A percentile compares a stretch with the other conserved stretches of the same genome.
Conservation (phyloP, 441 rosid genomes). For the Arabidopsis hybrid region DNA sequence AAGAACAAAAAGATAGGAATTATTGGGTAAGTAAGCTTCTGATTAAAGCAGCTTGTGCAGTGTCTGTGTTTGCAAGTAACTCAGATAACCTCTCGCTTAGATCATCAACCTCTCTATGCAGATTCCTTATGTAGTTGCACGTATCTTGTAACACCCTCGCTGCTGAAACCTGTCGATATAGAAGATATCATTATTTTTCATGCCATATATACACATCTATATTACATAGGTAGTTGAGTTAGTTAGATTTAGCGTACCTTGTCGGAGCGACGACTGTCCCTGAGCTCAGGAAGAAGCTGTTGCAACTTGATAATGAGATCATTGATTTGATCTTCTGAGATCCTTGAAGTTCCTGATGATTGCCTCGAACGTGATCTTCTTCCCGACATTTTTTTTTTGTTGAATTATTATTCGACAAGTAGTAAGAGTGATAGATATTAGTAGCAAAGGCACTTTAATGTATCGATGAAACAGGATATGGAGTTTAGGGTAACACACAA, state of each 20-base stretch:
- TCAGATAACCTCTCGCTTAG: conserved; percentile 84
- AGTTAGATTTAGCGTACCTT: conserved; percentile 56
- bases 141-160: conserved; percentile 82
- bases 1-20: background rate
- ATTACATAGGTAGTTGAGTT: conserved; percentile 2
- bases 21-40: conserved; percentile 64
- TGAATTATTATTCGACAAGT: background rate
- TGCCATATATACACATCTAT: background rate
- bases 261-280: conserved; percentile 72
- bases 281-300: conserved; percentile 88
- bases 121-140: conserved; percentile 83
- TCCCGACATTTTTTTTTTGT: conserved; percentile 58
- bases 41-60: conserved; percentile 82
- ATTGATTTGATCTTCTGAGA: conserved; percentile 88
- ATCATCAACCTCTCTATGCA: conserved; percentile 85
- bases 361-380: conserved; percentile 86
- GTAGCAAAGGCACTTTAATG: conserved; percentile 9
- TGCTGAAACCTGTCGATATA: conserved; percentile 66
- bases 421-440: background rate
- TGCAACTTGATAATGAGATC: conserved; percentile 87
- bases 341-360: conserved; percentile 72
- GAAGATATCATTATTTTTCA: conserved; percentile 12
- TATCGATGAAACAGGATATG: conserved; percentile 23
- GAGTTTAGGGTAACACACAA: conserved; percentile 39
- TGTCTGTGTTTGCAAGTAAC: conserved; percentile 76